phyloP scores from a whole-genome alignment of 306 rosid species.

The Pyrus bretschneideri region DNA sequence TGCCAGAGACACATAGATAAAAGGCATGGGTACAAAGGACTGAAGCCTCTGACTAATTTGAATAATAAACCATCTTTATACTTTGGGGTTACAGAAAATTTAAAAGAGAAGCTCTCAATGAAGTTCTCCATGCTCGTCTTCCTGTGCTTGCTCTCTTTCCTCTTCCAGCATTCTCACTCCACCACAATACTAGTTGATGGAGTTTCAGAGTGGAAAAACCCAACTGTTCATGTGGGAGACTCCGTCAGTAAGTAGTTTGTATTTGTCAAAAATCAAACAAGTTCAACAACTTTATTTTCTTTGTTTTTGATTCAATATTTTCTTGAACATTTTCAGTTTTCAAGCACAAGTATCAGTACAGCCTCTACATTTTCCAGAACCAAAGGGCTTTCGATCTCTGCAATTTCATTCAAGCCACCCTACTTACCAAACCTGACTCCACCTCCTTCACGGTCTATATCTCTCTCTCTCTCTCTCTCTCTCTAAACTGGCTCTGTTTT shows the following conservation, averaged over 20 bases:
- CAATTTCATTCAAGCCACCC: slow-evolving; percentile 71
- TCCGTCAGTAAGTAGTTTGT: slow-evolving; percentile 53
- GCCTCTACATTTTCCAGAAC: slow-evolving; percentile 89
- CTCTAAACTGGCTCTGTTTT: background rate
- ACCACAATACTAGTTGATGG: slow-evolving; percentile 65
- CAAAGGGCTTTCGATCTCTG: slow-evolving; percentile 62
- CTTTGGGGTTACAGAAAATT: background rate
- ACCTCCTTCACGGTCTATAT: slow-evolving; percentile 49
- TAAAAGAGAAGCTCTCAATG: slow-evolving; percentile 23
- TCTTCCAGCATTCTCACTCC: slow-evolving; percentile 49
- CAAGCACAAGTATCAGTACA: slow-evolving; percentile 62
- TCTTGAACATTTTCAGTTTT: slow-evolving; percentile 42
- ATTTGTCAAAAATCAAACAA: background rate
- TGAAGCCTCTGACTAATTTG: slow-evolving; percentile 2
- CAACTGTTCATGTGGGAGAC: slow-evolving; percentile 72
- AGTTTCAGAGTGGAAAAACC: slow-evolving; percentile 71
- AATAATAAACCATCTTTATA: background rate
- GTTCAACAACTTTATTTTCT: background rate
- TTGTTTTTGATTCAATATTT: background rate
- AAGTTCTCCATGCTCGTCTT: slow-evolving; percentile 41
- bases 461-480: background rate
- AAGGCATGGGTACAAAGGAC: slow-evolving; percentile 9
- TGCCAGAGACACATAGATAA: background rate
- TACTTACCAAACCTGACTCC: slow-evolving; percentile 53
- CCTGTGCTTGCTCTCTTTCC: slow-evolving; percentile 21